Percentiles rank a stretch among this genome's conserved stretches.
phyloP scores from a whole-genome alignment of 257 asterid genomes.

The Solanum clarkiae region DNA sequence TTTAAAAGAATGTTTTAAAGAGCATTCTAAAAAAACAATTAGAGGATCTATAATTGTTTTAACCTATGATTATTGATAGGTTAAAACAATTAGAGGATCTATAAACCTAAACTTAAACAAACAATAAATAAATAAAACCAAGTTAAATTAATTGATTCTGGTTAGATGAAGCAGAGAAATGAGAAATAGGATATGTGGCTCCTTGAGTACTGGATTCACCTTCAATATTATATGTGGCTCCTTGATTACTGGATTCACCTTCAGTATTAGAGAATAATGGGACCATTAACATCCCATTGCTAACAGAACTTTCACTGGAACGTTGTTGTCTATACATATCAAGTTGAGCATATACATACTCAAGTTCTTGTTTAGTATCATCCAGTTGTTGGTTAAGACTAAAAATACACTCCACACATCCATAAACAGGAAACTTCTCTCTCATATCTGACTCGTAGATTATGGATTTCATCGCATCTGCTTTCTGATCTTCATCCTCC shows the following conservation, averaged over 20 bases:
- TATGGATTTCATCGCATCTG: conserved; percentile 63
- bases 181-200: too few species aligned
- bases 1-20: too few species aligned
- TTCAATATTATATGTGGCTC: background rate
- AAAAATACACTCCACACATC: conserved; percentile 25
- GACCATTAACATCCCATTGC: background rate
- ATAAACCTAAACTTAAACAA: background rate
- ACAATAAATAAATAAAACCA: background rate
- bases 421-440: conserved; percentile 28
- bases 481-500: conserved; percentile 9
- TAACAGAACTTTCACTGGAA: background rate
- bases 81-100: too few species aligned
- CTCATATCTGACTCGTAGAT: conserved; percentile 60
- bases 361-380: conserved; percentile 16
- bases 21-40: too few species aligned
- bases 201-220: too few species aligned
- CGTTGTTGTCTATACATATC: conserved; percentile 6
- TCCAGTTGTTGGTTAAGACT: conserved; percentile 17
- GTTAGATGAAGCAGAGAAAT: too few species aligned
- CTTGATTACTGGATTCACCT: background rate
- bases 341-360: conserved; percentile 11
- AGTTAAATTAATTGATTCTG: too few species aligned
- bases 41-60: too few species aligned
- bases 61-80: too few species aligned
- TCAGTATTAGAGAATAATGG: background rate